Conservation (phyloP, 225 moss, liverwort and hornwort species). For the Antitrichia curtipendula region DNA sequence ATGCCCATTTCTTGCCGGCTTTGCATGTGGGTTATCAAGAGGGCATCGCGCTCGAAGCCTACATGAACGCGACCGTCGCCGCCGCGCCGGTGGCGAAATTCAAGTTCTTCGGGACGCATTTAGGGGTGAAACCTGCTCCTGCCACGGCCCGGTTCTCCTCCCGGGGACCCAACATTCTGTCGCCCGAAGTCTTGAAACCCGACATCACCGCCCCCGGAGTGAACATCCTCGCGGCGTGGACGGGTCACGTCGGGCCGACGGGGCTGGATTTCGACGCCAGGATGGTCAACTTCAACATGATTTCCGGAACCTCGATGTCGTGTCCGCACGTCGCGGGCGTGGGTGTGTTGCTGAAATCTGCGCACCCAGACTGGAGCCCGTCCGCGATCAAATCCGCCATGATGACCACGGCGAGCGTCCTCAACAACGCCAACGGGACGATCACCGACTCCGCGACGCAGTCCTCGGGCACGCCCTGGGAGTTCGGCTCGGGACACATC, state of each 20-base stretch:
- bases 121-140: conserved; percentile 47
- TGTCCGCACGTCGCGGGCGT: conserved; percentile 24
- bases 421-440: background rate
- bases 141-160: conserved; percentile 45
- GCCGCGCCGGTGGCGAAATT: conserved; percentile 14
- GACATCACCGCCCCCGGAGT: conserved; percentile 52
- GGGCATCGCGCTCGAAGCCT: conserved; percentile 6
- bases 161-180: conserved; percentile 21
- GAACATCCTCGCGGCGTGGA: conserved; percentile 51
- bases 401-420: conserved; percentile 12
- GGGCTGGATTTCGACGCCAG: background rate
- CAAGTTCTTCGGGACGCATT: conserved; percentile 2
- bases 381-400: conserved; percentile 35
- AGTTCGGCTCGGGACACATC: conserved; percentile 34
- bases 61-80: background rate
- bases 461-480: background rate
- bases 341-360: conserved; percentile 5
- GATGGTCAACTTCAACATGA: background rate
- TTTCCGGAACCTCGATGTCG: conserved; percentile 34
- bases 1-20: conserved; percentile 52
- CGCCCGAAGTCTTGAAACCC: conserved; percentile 14
- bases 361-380: conserved; percentile 33
- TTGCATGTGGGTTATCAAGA: background rate
- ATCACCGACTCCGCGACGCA: background rate
- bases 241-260: background rate